Base-by-base conservation (phyloP, 306 rosid genomes). In the Neltuma alba region DNA sequence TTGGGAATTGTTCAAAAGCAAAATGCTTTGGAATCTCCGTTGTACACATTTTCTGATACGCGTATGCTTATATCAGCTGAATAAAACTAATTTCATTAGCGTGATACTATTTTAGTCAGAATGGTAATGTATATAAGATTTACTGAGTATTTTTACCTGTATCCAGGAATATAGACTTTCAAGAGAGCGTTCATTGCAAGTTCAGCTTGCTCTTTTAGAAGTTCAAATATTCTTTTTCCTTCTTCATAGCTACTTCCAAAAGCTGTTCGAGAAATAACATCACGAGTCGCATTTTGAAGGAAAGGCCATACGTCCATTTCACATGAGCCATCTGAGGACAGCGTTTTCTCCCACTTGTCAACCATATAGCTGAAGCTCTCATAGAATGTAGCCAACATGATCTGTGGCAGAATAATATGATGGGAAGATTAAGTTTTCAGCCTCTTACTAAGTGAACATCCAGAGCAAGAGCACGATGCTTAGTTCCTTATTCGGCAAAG, bases 171-270 rank as follows among this genome's bases (percentile, higher is more conserved):
- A 40, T 74, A 63, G 27, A 76, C 63, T 57, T 57, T 57, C 16
- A 3, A 28, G 13, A 9, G 6, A 0, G 7, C 10, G 58, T 9
- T 21, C 28, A 0, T 1, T 25, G n/a, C 1, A 27, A 52, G n/a
- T 18, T 14, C 18, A 16, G 28, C 63, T 25, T 72, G 83, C 52
- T 88, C 86, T 28, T 7, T 48, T 11, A 42, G 79, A 31, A 88
- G 86, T 45, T 72, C 7, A 36, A 88, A 88, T 30, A 85, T 76
- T 52, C 41, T 55, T 48, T 44, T 71, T 18, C 89, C 91, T 72
- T 88, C 79, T 41, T 85, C 42, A 57, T 65, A 80, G 68, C 85
- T 82, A 67, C 88, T 84, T 40, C 91, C 88, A 47, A 84, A 88
- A 10, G 88, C 88, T 0, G 89, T 77, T 14, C 82, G 64, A 30